Evolutionary conservation across 257 asterid species (phyloP), one percentile per base, ranked within the genome.

Genomic region (Plantago ovata): DNA sequence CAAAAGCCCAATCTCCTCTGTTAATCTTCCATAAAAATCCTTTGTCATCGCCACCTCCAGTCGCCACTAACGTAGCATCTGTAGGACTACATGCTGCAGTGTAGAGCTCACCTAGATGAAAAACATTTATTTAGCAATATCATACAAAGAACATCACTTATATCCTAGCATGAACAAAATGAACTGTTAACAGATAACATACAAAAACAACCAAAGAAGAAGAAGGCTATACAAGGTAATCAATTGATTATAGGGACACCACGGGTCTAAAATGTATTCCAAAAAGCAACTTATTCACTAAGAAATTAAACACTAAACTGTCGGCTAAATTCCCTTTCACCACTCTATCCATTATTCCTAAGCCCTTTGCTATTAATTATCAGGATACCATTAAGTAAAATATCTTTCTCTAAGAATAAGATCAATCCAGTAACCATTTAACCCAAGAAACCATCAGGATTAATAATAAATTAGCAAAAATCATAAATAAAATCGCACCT

Each of bases 1-100:
- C 94, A 67, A 73, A 77, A 71, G 86, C 84, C 87, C 83, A 80
- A 68, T 84, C 95, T 47, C 98, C 94, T 60, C 67, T 86, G 59
- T 70, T 69, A 64, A 86, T 84, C 62, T 53, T 81, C 98, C 98
- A 93, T 38, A 89, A 42, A 55, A 86, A 93, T 47, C 89, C 98
- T 77, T 66, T 89, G 78, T 93, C 95, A 75, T 93, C 98, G 58
- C 95, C 96, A 63, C 95, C 98, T 32, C 98, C 97, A 44, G 95
- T 93, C 64, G 94, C 98, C 63, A 93, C 98, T 65, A 93, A 69
- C 10, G 72, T 63, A 60, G 87, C 76, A 75, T 93, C 95, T 49
- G 86, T 72, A 14, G 95, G 95, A 69, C 98, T 89, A 77, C 97
- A 82, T 13, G 82, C 84, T 56, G 60, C 89, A 24, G 84, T 41